phyloP scores from a whole-genome alignment of 768 basidiomycete genomes.

The Dioszegia hungarica region DNA sequence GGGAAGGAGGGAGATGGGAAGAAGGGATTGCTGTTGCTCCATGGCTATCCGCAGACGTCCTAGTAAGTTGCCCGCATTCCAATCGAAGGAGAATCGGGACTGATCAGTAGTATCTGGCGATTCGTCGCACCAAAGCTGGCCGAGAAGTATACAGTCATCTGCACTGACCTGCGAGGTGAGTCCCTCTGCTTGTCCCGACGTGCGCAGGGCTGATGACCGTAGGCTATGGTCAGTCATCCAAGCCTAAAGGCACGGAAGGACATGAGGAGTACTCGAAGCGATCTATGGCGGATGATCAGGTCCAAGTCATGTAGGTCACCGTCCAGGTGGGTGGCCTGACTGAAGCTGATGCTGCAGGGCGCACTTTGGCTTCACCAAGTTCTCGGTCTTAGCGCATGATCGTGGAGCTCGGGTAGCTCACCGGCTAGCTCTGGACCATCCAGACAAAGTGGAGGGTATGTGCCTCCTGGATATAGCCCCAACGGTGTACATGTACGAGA shows the following conservation, averaged over 20 bases:
- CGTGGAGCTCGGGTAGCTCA: slow-evolving; percentile 46
- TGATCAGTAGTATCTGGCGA: slow-evolving; percentile 34
- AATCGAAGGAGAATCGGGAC: neutral
- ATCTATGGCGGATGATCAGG: slow-evolving; percentile 43
- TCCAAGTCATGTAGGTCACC: slow-evolving; percentile 35
- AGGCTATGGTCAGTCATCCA: slow-evolving; percentile 41
- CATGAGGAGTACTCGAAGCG: slow-evolving; percentile 46
- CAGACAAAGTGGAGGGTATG: slow-evolving; percentile 27
- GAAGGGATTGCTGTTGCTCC: slow-evolving; percentile 23
- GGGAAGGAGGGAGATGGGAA: neutral
- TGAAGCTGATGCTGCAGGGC: slow-evolving; percentile 16
- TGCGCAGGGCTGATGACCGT: neutral
- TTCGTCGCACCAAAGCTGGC: slow-evolving; percentile 19
- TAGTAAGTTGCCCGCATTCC: slow-evolving; percentile 14
- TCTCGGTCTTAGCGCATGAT: slow-evolving; percentile 43
- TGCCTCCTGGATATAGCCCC: slow-evolving; percentile 47
- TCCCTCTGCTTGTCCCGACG: neutral
- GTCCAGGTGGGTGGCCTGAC: neutral
- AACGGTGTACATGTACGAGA: slow-evolving; percentile 40
- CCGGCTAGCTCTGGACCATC: slow-evolving; percentile 41
- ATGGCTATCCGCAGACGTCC: slow-evolving; percentile 35
- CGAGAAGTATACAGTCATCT: slow-evolving; percentile 32
- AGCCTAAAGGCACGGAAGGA: slow-evolving; percentile 25
- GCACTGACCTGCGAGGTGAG: slow-evolving; percentile 36
- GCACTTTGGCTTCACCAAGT: slow-evolving; percentile 26